phyloP scores from a whole-genome alignment of 2,329 filamentous ascomycete species.

The Orbilia oligospora region DNA sequence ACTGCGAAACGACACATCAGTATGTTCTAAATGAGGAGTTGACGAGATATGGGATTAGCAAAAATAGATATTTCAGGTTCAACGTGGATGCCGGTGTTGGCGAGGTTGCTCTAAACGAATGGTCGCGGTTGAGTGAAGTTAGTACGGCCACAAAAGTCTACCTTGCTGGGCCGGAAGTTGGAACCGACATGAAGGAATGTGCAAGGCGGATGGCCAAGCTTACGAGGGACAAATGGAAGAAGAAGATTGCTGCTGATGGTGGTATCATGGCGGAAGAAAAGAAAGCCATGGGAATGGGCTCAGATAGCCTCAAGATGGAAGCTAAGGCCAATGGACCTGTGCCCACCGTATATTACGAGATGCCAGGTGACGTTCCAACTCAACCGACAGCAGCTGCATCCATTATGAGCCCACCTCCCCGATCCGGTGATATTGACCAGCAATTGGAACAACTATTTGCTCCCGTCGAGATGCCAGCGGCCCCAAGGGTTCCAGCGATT shows the following conservation, averaged over 20 bases:
- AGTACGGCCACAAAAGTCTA: slow-evolving; percentile 91
- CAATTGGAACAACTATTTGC: slow-evolving; percentile 47
- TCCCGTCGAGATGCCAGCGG: slow-evolving; percentile 56
- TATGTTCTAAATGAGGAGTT: slow-evolving; percentile 62
- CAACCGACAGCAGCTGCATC: neutral
- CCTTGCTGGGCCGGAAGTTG: slow-evolving; percentile 79
- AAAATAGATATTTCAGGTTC: slow-evolving; percentile 91
- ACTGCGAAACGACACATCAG: slow-evolving; percentile 90
- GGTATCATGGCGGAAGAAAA: slow-evolving; percentile 53
- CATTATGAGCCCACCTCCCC: slow-evolving; percentile 36
- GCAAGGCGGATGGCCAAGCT: slow-evolving; percentile 58
- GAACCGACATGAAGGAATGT: slow-evolving; percentile 70
- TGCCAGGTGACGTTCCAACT: slow-evolving; percentile 46
- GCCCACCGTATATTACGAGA: slow-evolving; percentile 55
- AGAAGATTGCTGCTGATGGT: slow-evolving; percentile 52
- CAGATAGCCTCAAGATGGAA: slow-evolving; percentile 49
- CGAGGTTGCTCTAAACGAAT: slow-evolving; percentile 98
- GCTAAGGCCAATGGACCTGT: slow-evolving; percentile 43
- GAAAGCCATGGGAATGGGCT: slow-evolving; percentile 31
- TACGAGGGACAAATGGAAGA: slow-evolving; percentile 58
- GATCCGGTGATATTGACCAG: slow-evolving; percentile 41
- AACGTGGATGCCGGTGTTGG: slow-evolving; percentile 97
- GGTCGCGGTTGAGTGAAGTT: slow-evolving; percentile 92
- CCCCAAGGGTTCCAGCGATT: slow-evolving; percentile 48
- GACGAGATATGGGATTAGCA: slow-evolving; percentile 79